Evolutionary conservation across 495 filamentous ascomycete species (phyloP), one percentile per base, ranked within the genome.

Genomic region (Chaetomidium leptoderma): DNA sequence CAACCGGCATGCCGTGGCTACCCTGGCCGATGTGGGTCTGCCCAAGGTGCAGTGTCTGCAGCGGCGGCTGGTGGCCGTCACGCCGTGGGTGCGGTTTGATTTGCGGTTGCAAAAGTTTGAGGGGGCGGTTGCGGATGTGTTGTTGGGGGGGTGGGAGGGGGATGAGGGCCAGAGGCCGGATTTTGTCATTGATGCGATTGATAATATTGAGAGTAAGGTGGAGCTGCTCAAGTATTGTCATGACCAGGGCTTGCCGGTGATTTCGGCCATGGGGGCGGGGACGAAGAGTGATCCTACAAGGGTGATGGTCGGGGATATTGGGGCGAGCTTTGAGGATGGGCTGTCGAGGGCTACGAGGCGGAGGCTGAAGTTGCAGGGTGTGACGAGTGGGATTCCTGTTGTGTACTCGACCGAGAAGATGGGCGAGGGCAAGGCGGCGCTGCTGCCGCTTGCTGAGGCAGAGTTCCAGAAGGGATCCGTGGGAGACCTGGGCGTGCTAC

Each of bases 151-250:
- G 0, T 88, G 86, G 84, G 71, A 76, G 33, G 70, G 69, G 1
- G 79, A 80, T n/a, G 79, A 76, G 8, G 82, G 80, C 14, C 83
- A 81, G 55, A 79, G 76, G 63, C 90, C 90, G 2, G 87, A 91
- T 64, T 99, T 86, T 59, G 85, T 99, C 6, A 83, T 99, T 24
- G 93, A 99, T 73, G 95, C 93, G 14, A 99, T 99, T 60, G 93
- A 99, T 66, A 97, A 99, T 69, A 97, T 97, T 58, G 86, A 92
- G 23, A 95, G 90, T 50, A 99, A 99, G 74, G 93, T 97, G 16
- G 87, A 89, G 52, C 70, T 99, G 53, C 77, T 99, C 52, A 83
- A 88, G 70, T 96, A 95, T 70, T 99, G 93, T 71, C 77, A 90
- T 59, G 76, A 85, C 54, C 80, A 88, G 59, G 76, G 76, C 0